Base-by-base conservation (phyloP, 108 stramenopile species). In the Cylindrotheca closterium region DNA sequence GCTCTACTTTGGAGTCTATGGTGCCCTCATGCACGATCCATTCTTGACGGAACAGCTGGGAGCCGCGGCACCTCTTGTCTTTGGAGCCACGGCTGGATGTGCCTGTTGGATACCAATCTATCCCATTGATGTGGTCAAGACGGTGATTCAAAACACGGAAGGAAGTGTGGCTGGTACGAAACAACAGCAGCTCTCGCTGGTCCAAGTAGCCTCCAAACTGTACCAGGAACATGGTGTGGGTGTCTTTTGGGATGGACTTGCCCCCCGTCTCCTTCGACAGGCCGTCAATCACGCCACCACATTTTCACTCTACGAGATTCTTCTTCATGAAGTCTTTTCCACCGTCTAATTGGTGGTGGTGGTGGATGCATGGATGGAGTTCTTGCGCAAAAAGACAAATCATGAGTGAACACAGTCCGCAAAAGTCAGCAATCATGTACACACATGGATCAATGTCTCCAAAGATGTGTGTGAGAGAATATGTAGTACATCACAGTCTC, bases 91-190 rank as follows among this genome's bases (percentile, higher is more conserved):
- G 1, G 65, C 80, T 25, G 87, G 87, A 8, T 65, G 65, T 54
- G 77, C 77, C 1, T 83, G 74, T 59, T 82, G 79, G 77, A 64
- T 85, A 5, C 82, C 84, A 42, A 77, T 84, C 25, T 83, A 88
- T 64, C 87, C 87, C 15, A 72, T 85, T 28, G 87, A 88, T 55
- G 80, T 83, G 23, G 82, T 85, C 21, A 85, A 85, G 65, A 85
- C 87, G 15, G 51, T 76, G 31, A 69, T 76, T 21, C 85, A 83
- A 56, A 47, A 70, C 47, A 51, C 74, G 58, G 51, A 65, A 49
- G 61, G 61, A 27, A 47, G 45, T 26, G 46, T 21, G 3, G 12
- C 61, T 3, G 42, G 51, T 63, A 58, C 60, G 34, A 30, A 50
- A 28, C 17, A 62, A 45, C 23, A 71, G 23, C 63, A 60, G 3